phyloP scores from a whole-genome alignment of 1,284 basidiomycete genomes.

The Ustilago trichophora region DNA sequence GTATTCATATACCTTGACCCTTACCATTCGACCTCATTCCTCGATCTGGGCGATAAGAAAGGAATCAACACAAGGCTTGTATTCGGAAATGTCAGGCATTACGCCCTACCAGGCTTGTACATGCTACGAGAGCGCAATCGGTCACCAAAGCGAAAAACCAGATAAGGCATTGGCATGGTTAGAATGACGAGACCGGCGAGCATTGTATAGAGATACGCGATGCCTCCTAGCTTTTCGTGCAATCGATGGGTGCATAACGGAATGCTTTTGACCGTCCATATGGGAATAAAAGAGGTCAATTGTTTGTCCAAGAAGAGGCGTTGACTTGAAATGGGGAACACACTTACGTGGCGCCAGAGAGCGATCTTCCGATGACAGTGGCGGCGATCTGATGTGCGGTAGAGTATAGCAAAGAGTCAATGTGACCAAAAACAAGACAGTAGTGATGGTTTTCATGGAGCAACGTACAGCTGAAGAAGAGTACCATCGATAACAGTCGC shows the following conservation, averaged over 20 bases:
- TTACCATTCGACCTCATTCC: too few species aligned
- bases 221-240: conserved; percentile 36
- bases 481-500: conserved; percentile 41
- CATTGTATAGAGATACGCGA: conserved; percentile 31
- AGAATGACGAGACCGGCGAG: conserved; percentile 30
- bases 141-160: conserved; percentile 17
- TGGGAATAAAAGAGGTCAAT: background rate
- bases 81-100: too few species aligned
- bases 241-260: conserved; percentile 27
- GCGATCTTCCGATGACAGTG: conserved; percentile 35
- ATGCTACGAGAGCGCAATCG: conserved; percentile 23
- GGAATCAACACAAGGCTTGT: too few species aligned
- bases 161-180: conserved; percentile 18
- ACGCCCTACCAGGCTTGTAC: conserved; percentile 23
- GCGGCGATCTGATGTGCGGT: conserved; percentile 25
- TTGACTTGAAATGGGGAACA: background rate
- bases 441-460: too few species aligned
- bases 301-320: too few species aligned
- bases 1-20: too few species aligned
- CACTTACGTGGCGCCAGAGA: conserved; percentile 39
- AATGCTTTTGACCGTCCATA: conserved; percentile 3
- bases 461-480: conserved; percentile 36
- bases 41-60: too few species aligned
- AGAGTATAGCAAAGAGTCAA: background rate
- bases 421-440: too few species aligned